Evolutionary conservation across 768 basidiomycete species (phyloP).

Genomic region (Mycena floridula): DNA sequence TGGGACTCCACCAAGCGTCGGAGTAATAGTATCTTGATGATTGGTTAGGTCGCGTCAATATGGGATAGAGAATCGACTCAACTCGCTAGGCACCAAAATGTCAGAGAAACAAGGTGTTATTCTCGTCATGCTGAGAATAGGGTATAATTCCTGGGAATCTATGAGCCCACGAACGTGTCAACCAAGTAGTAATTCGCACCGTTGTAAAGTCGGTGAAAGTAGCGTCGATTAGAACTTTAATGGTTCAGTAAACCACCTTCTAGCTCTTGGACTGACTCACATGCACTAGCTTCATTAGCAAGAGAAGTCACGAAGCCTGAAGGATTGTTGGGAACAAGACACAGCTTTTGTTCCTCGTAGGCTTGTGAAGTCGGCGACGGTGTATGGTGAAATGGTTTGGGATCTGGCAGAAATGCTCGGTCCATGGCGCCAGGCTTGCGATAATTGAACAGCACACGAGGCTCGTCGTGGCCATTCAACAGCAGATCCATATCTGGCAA

Average conservation of each 20-base stretch:
- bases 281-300: constrained; percentile 13
- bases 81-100: no score
- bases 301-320: constrained; percentile 8
- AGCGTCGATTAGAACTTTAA: constrained; percentile 10
- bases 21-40: no score
- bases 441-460: constrained; percentile 11
- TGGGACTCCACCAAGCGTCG: no score
- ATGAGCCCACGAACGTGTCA: no score
- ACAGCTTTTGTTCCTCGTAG: constrained; percentile 11
- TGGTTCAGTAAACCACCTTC: constrained; percentile 9
- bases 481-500: constrained; percentile 11
- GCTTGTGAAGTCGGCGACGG: constrained; percentile 9
- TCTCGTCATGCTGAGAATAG: constrained; percentile 5
- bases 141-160: no score
- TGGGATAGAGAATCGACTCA: no score
- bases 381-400: constrained; percentile 10
- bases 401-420: constrained; percentile 9
- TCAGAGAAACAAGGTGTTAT: no score
- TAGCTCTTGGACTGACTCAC: constrained; percentile 10
- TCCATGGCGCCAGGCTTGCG: constrained; percentile 1
- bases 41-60: no score
- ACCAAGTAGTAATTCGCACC: no score
- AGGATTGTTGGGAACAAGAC: constrained; percentile 7
- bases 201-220: no score
- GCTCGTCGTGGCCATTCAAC: constrained; percentile 13